Conservation (phyloP, 2,329 filamentous ascomycete species). For the Stachybotrys chlorohalonatus region DNA sequence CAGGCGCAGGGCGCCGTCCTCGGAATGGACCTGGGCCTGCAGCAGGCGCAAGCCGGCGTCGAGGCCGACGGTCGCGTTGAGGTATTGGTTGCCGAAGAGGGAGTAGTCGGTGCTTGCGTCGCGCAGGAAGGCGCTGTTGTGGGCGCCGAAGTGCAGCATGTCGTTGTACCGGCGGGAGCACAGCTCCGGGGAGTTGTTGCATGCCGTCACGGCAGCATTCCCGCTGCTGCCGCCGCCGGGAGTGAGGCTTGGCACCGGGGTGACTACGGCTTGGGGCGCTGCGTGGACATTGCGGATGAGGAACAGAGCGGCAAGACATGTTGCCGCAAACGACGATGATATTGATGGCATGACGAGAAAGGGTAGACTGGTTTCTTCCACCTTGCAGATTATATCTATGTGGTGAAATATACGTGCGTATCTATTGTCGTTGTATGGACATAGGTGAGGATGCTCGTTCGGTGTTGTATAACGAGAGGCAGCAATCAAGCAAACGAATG, state of each 20-base stretch:
- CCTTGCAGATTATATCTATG: no score
- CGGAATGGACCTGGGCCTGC: slow-evolving; percentile 61
- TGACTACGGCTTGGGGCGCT: not conserved
- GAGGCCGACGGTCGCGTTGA: slow-evolving; percentile 62
- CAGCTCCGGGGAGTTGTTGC: slow-evolving; percentile 73
- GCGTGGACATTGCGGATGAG: not conserved
- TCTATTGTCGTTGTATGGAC: no score
- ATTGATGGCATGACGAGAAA: not conserved
- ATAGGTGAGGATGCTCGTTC: no score
- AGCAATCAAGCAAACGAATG: not conserved
- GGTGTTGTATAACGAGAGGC: not conserved
- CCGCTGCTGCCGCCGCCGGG: not conserved
- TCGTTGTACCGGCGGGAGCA: slow-evolving; percentile 65
- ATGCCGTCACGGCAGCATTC: slow-evolving; percentile 34
- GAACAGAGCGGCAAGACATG: not conserved
- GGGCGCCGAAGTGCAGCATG: slow-evolving; percentile 69
- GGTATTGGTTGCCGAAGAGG: slow-evolving; percentile 63
- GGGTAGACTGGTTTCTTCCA: no score
- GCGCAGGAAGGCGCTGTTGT: slow-evolving; percentile 64
- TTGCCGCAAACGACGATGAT: not conserved
- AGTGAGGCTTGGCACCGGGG: no score
- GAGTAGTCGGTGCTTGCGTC: slow-evolving; percentile 53
- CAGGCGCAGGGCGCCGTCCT: slow-evolving; percentile 49
- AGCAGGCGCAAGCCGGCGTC: slow-evolving; percentile 63
- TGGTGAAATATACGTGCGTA: no score